A percentile compares a stretch with the other conserved stretches of the same genome.
phyloP scores from a whole-genome alignment of 2,329 filamentous ascomycete genomes.

The Aspergillus phoenicis region DNA sequence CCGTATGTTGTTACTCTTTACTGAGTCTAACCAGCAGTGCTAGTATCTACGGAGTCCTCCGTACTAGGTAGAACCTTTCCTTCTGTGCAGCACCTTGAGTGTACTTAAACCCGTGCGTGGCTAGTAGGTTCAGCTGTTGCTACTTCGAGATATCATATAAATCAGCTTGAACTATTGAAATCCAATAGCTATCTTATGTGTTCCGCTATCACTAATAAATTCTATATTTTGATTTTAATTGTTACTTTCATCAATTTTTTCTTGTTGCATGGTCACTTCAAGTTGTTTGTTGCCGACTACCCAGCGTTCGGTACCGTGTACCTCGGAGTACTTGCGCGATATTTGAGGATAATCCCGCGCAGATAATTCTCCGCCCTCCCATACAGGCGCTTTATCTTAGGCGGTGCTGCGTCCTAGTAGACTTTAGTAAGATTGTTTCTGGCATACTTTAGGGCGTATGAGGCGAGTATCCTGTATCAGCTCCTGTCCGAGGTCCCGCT shows the following conservation, averaged over 20 bases:
- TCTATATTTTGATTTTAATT: too few species aligned
- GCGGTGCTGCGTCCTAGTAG: neutral
- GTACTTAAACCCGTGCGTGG: neutral
- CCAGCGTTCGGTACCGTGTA: neutral
- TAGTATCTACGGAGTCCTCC: neutral
- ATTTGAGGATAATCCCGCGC: slow-evolving; percentile 1
- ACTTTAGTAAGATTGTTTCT: neutral
- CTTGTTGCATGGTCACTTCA: neutral
- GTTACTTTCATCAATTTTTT: neutral
- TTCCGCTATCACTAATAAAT: neutral
- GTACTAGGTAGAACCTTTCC: neutral
- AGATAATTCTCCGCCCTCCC: slow-evolving; percentile 7
- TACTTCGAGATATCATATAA: neutral
- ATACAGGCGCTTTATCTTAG: neutral
- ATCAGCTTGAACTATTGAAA: neutral
- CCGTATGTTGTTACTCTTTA: slow-evolving; percentile 1
- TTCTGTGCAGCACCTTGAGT: neutral
- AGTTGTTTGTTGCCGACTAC: neutral
- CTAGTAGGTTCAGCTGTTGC: neutral
- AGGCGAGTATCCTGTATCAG: neutral
- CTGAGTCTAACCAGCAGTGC: slow-evolving; percentile 2
- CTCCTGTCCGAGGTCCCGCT: slow-evolving; percentile 2
- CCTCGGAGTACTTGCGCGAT: slow-evolving; percentile 8
- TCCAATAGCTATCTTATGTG: neutral
- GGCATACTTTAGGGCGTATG: neutral